Conservation (phyloP, 2,329 filamentous ascomycete genomes). For the Aspergillus phoenicis region DNA sequence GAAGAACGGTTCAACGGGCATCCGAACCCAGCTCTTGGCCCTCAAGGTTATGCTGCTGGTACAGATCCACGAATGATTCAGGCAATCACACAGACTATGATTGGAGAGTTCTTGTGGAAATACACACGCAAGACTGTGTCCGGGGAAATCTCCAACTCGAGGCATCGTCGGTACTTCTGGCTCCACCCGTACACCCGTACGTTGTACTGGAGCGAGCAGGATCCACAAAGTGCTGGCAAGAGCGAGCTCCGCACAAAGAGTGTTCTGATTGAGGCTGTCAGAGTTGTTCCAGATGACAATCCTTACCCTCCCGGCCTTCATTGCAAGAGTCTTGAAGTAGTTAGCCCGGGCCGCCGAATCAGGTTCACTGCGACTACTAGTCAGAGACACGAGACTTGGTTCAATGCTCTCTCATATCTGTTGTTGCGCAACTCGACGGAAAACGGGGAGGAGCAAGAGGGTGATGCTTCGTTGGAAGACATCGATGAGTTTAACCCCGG, state of each 20-base stretch:
- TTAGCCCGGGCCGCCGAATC: constrained; percentile 83
- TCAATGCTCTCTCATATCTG: constrained; percentile 93
- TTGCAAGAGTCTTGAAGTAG: constrained; percentile 86
- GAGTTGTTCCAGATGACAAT: constrained; percentile 92
- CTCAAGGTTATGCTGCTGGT: constrained; percentile 65
- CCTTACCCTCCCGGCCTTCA: constrained; percentile 92
- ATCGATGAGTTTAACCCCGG: constrained; percentile 81
- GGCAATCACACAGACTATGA: constrained; percentile 99
- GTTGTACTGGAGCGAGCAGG: constrained; percentile 92
- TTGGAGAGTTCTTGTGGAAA: constrained; percentile 98
- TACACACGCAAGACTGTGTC: constrained; percentile 95
- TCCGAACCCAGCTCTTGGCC: constrained; percentile 51
- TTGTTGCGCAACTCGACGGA: constrained; percentile 71
- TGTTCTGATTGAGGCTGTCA: constrained; percentile 87
- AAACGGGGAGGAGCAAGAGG: constrained; percentile 57
- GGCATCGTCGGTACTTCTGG: constrained; percentile 97
- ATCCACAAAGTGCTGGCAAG: constrained; percentile 78
- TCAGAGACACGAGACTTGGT: constrained; percentile 97
- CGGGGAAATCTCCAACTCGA: constrained; percentile 81
- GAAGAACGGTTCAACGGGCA: constrained; percentile 86
- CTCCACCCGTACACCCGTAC: constrained; percentile 96
- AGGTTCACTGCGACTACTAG: constrained; percentile 94
- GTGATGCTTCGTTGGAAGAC: constrained; percentile 63
- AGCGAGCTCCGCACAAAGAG: constrained; percentile 81
- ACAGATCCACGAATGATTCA: constrained; percentile 98